phyloP scores from a whole-genome alignment of 2,329 filamentous ascomycete species.

The Neofusicoccum cordaticola region DNA sequence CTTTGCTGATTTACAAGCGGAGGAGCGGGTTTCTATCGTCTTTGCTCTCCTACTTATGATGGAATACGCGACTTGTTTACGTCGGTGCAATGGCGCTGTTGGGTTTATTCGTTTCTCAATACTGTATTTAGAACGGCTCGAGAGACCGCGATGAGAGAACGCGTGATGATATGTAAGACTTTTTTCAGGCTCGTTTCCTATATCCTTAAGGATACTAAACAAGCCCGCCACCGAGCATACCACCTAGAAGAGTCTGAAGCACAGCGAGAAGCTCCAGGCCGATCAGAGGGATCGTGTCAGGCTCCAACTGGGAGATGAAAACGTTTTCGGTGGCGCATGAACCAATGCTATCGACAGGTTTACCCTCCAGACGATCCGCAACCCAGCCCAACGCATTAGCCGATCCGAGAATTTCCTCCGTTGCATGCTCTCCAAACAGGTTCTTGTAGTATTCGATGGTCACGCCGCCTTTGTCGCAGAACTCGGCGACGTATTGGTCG shows the following conservation, averaged over 20 bases:
- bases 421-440: constrained; percentile 26
- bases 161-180: too few relatives aligned
- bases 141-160: too few relatives aligned
- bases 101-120: not conserved
- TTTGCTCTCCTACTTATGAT: not conserved
- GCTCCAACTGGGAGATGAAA: not conserved
- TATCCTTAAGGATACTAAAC: too few relatives aligned
- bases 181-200: too few relatives aligned
- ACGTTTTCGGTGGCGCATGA: not conserved
- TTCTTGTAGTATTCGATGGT: constrained; percentile 28
- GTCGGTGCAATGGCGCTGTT: not conserved
- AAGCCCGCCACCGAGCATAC: not conserved
- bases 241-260: not conserved
- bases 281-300: not conserved
- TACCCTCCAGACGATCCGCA: constrained; percentile 15
- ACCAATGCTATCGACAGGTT: not conserved
- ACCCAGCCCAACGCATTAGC: constrained; percentile 20
- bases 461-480: constrained; percentile 23
- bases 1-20: not conserved
- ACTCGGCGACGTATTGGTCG: constrained; percentile 26
- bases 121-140: too few relatives aligned
- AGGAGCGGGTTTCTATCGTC: not conserved
- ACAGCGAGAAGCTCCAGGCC: not conserved
- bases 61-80: not conserved
- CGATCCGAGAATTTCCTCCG: constrained; percentile 20